Conservation (phyloP, 1,139 yeast species). For the Candida neerlandica region DNA sequence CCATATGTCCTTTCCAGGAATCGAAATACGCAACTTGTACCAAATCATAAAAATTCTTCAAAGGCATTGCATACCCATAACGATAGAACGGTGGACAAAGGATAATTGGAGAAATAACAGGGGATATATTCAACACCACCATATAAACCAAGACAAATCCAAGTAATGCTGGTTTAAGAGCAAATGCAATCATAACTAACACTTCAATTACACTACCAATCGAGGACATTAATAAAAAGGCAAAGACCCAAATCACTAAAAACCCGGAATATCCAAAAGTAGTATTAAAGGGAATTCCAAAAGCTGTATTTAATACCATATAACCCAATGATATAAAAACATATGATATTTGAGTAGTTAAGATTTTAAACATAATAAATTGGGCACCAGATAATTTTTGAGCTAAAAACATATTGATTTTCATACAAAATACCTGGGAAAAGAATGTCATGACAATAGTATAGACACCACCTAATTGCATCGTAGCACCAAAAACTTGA, state of each 20-base stretch:
- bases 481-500: constrained; percentile 31
- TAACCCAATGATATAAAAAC: constrained; percentile 44
- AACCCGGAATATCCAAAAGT: constrained; percentile 58
- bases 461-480: constrained; percentile 36
- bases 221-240: constrained; percentile 49
- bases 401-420: constrained; percentile 31
- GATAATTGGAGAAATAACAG: constrained; percentile 49
- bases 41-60: constrained; percentile 48
- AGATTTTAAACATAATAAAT: constrained; percentile 43
- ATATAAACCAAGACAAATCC: constrained; percentile 51
- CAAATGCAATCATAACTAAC: constrained; percentile 38
- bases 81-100: constrained; percentile 48
- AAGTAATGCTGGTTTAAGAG: constrained; percentile 43
- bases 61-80: constrained; percentile 57
- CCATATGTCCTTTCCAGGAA: constrained; percentile 48
- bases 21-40: constrained; percentile 48
- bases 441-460: constrained; percentile 29
- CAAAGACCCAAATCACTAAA: constrained; percentile 61
- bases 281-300: constrained; percentile 33
- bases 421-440: constrained; percentile 30
- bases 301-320: constrained; percentile 47
- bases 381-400: constrained; percentile 35
- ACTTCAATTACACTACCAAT: constrained; percentile 55
- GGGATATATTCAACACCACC: constrained; percentile 48
- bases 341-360: constrained; percentile 45